Percentiles rank a stretch among this genome's conserved stretches.
Evolutionary conservation across 2,329 filamentous ascomycete genomes (phyloP).

Genomic region (Leptographium flavum): DNA sequence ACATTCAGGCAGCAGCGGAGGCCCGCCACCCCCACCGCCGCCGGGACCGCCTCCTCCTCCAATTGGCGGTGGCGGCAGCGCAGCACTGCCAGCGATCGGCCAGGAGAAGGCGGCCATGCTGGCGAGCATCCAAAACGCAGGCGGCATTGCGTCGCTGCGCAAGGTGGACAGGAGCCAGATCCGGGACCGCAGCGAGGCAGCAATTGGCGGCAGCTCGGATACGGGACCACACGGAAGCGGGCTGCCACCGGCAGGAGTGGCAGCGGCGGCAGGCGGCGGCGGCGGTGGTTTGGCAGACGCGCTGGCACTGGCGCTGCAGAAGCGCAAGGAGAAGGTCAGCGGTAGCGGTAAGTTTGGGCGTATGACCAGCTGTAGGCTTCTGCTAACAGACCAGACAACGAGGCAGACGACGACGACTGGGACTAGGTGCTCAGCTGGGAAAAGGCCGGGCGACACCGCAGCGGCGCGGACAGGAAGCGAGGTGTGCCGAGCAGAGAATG

Average conservation of each 20-base stretch:
- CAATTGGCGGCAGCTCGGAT: constrained; percentile 35
- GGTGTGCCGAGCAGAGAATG: no score
- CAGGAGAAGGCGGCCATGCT: constrained; percentile 44
- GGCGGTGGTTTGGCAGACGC: constrained; percentile 58
- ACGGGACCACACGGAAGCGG: constrained; percentile 37
- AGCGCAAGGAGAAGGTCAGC: constrained; percentile 86
- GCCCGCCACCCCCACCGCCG: constrained; percentile 34
- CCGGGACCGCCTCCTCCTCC: constrained; percentile 37
- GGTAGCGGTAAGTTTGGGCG: constrained; percentile 64
- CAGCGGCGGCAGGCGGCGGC: constrained; percentile 34
- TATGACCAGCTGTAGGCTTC: no score
- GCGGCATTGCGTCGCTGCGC: constrained; percentile 53
- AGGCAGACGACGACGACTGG: constrained; percentile 5
- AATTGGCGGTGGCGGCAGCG: background rate
- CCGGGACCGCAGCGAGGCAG: constrained; percentile 53
- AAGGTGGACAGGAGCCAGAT: constrained; percentile 62
- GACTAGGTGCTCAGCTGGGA: background rate
- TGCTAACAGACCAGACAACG: background rate
- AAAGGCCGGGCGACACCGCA: background rate
- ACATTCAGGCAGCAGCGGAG: constrained; percentile 14
- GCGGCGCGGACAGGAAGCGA: no score
- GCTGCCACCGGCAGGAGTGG: constrained; percentile 33
- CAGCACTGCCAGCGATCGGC: constrained; percentile 25
- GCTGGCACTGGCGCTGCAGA: constrained; percentile 64
- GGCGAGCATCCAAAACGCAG: constrained; percentile 57